Percentiles rank a stretch among this genome's conserved stretches.
Conservation (phyloP, 1,139 yeast genomes). For the Zygosaccharomyces pseudobailii region DNA sequence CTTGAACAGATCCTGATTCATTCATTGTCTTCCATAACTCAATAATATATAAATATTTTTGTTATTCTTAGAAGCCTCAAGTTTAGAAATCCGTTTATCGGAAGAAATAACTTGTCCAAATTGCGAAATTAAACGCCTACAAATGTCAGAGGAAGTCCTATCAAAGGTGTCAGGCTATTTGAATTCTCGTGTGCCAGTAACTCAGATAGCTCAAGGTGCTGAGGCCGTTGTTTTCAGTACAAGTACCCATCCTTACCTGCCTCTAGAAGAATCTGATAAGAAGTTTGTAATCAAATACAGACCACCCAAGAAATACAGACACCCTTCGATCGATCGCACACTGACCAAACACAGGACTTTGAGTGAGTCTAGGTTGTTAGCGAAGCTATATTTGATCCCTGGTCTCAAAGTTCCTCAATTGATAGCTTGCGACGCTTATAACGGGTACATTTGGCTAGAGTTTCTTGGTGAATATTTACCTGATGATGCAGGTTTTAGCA, state of each 20-base stretch:
- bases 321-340: slow-evolving; percentile 69
- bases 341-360: slow-evolving; percentile 77
- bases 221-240: slow-evolving; percentile 81
- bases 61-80: neutral
- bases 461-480: slow-evolving; percentile 51
- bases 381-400: slow-evolving; percentile 45
- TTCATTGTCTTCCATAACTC: too few relatives aligned
- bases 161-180: slow-evolving; percentile 42
- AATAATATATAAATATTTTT: too few relatives aligned
- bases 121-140: too few relatives aligned
- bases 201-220: slow-evolving; percentile 84
- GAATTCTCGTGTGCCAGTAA: slow-evolving; percentile 44
- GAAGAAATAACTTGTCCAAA: too few relatives aligned
- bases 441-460: slow-evolving; percentile 91
- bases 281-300: slow-evolving; percentile 73
- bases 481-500: slow-evolving; percentile 46
- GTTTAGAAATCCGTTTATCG: neutral
- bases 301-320: slow-evolving; percentile 86
- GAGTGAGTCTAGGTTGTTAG: slow-evolving; percentile 77
- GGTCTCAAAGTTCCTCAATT: slow-evolving; percentile 67
- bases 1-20: neutral
- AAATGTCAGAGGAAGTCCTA: slow-evolving; percentile 36
- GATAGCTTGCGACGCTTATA: slow-evolving; percentile 64
- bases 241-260: slow-evolving; percentile 61
- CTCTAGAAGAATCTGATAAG: slow-evolving; percentile 16